Base-by-base conservation (phyloP, 169 alveolate species). In the Hammondia hammondi region DNA sequence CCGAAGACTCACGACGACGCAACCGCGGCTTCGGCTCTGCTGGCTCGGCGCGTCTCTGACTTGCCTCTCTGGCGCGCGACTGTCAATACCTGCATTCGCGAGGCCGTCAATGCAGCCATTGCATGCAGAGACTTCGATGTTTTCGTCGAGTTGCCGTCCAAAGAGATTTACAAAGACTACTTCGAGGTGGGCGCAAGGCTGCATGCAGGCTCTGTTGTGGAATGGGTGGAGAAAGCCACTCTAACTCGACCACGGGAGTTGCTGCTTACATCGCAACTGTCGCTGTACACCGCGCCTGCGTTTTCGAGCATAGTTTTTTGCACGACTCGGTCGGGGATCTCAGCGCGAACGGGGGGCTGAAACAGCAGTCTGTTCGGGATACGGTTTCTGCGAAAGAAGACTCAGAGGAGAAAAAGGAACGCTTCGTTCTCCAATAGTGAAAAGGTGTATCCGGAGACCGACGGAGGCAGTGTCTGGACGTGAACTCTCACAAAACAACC, bases 81-180 rank as follows among this genome's bases (percentile, higher is more conserved):
- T 1, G 27, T 93, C 43, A 93, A 93, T 61, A 39, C 57, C 10
- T 72, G 73, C 45, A 88, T 93, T 39, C 29, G 93, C 35, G 88
- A 82, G 43, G 91, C 95, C 9, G 14, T 93, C n/a, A 67, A 81
- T 29, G 95, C 71, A 14, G 95, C 95, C 17, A 32, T 85, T 2
- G 72, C 43, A n/a, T 67, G 57, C 46, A 32, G 7, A 37, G 93
- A 88, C 24, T 93, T 93, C 71, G 39, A 85, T 5, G 90, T 71
- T 12, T 93, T 93, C 56, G 91, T 77, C 39, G 95, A 93, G 73
- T 93, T 93, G 67, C 95, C 95, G 19, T 48, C 52, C 71, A 72
- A 48, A 4, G 85, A 71, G 37, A 48, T 81, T n/a, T 88, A 81
- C 84, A 93, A 73, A 85, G 95, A 93, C 67, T 93, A 93, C 87